phyloP scores from a whole-genome alignment of 2,329 filamentous ascomycete species.

The Talaromyces verruculosus region DNA sequence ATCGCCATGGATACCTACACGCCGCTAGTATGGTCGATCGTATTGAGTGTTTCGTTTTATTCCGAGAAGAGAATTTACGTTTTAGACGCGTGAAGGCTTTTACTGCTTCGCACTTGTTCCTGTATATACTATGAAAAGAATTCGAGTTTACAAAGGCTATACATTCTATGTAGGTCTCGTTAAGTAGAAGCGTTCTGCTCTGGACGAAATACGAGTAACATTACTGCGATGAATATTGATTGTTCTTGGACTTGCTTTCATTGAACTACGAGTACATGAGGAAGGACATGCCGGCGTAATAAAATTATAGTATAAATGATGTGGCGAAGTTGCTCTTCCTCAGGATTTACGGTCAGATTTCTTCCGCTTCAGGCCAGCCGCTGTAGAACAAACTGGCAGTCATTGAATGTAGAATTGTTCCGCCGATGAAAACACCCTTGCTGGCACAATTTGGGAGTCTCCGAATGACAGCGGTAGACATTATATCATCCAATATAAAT shows the following conservation, averaged over 20 bases:
- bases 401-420: too few relatives aligned
- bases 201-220: too few relatives aligned
- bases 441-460: too few relatives aligned
- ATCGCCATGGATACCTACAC: neutral
- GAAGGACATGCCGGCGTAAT: neutral
- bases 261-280: neutral
- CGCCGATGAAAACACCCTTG: too few relatives aligned
- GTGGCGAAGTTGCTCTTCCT: too few relatives aligned
- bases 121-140: constrained; percentile 15
- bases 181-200: too few relatives aligned
- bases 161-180: neutral
- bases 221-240: neutral
- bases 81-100: neutral
- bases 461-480: too few relatives aligned
- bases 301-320: neutral
- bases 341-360: too few relatives aligned
- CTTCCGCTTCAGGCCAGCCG: neutral
- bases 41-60: constrained; percentile 15
- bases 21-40: neutral
- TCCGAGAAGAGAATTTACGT: too few relatives aligned
- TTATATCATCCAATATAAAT: too few relatives aligned
- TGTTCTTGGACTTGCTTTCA: neutral
- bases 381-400: neutral
- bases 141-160: neutral
- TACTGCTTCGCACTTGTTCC: neutral